phyloP scores from a whole-genome alignment of 345 rosid genomes.

The Dimocarpus longan region DNA sequence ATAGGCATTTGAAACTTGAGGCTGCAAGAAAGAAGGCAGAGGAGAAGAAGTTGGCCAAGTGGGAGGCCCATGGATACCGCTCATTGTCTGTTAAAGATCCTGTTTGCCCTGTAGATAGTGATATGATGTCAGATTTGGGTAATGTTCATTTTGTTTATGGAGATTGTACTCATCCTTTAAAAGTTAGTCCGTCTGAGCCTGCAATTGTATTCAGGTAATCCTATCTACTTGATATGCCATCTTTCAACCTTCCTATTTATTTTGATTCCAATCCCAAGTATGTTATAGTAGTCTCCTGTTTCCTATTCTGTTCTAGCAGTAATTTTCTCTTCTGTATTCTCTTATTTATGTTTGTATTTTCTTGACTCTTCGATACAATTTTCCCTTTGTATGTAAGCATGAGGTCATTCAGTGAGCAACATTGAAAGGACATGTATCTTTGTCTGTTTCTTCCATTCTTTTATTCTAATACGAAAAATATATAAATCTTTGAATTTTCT shows the following conservation, averaged over 20 bases:
- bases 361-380: not conserved
- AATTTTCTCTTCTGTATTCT: not conserved
- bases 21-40: slow-evolving; percentile 70
- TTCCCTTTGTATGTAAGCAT: not conserved
- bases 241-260: slow-evolving; percentile 2
- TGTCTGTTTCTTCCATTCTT: not conserved
- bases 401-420: not conserved
- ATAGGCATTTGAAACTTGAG: slow-evolving; percentile 51
- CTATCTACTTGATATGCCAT: not conserved
- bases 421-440: not conserved
- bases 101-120: slow-evolving; percentile 36
- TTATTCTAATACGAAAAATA: not conserved
- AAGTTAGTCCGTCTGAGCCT: slow-evolving; percentile 62
- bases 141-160: slow-evolving; percentile 76
- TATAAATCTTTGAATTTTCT: not conserved
- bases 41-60: slow-evolving; percentile 66
- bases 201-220: slow-evolving; percentile 75
- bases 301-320: not conserved
- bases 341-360: not conserved
- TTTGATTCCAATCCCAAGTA: not conserved
- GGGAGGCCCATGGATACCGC: slow-evolving; percentile 77
- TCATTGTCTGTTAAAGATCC: slow-evolving; percentile 72
- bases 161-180: slow-evolving; percentile 76
- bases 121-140: slow-evolving; percentile 54
- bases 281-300: not conserved